Conservation (phyloP, 805 yeast genomes). For the Saccharomycopsis lassenensis region DNA sequence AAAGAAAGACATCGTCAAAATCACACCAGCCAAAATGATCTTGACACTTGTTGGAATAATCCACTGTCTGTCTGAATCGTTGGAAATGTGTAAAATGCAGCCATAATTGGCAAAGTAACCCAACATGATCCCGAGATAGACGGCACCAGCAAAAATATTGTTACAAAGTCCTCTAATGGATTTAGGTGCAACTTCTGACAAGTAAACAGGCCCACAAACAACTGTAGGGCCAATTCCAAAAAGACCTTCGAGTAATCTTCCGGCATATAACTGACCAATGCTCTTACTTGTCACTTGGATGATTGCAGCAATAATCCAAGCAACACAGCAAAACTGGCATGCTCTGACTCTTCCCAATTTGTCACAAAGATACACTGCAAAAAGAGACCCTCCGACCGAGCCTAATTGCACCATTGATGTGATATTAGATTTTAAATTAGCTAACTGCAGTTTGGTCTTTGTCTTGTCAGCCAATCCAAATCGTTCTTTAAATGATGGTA, state of each 20-base stretch:
- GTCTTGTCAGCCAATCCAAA: slow-evolving; percentile 35
- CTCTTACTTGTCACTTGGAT: slow-evolving; percentile 36
- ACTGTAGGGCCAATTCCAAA: slow-evolving; percentile 47
- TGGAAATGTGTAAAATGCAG: slow-evolving; percentile 34
- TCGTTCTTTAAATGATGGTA: slow-evolving; percentile 29
- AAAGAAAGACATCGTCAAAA: slow-evolving; percentile 29
- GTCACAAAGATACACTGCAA: slow-evolving; percentile 40
- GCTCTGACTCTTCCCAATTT: slow-evolving; percentile 41
- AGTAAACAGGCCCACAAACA: slow-evolving; percentile 43
- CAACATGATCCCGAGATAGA: slow-evolving; percentile 41
- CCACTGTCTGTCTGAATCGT: slow-evolving; percentile 35
- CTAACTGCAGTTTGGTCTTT: slow-evolving; percentile 28
- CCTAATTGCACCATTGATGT: slow-evolving; percentile 50
- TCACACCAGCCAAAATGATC: slow-evolving; percentile 36
- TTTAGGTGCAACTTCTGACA: slow-evolving; percentile 43
- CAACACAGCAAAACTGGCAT: slow-evolving; percentile 31
- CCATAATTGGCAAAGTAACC: slow-evolving; percentile 43
- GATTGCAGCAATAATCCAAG: slow-evolving; percentile 36
- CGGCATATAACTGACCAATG: slow-evolving; percentile 44
- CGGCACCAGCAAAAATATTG: slow-evolving; percentile 47
- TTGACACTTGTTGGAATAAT: slow-evolving; percentile 39
- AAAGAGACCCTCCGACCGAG: slow-evolving; percentile 40
- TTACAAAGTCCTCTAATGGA: slow-evolving; percentile 41
- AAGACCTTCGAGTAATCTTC: slow-evolving; percentile 41
- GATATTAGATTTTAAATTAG: slow-evolving; percentile 40